Percentiles rank a stretch among this genome's conserved stretches.
Conservation (phyloP, 192 early-diverging fungal genomes). For the Glomus cerebriforme region DNA sequence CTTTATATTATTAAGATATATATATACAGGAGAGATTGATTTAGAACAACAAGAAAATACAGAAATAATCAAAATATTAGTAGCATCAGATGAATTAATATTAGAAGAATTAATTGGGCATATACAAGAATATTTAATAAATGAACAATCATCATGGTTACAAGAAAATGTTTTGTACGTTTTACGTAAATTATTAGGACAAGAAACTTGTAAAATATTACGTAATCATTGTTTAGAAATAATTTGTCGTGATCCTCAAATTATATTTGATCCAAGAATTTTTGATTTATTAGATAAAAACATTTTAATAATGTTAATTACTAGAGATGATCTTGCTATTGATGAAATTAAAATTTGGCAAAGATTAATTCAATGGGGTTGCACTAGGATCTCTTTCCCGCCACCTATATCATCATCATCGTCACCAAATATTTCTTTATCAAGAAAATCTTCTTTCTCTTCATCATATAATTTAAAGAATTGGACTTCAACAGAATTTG, state of each 20-base stretch:
- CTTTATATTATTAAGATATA: constrained; percentile 12
- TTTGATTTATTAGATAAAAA: background rate
- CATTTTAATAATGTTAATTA: background rate
- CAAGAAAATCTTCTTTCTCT: background rate
- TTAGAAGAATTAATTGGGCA: constrained; percentile 1
- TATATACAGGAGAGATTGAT: constrained; percentile 21
- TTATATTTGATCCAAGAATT: constrained; percentile 13
- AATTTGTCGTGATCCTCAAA: constrained; percentile 6
- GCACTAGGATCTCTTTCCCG: background rate
- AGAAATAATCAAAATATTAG: constrained; percentile 13
- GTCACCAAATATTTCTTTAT: no score
- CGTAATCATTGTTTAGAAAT: background rate
- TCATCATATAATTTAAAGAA: background rate
- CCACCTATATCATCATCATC: no score
- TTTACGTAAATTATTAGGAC: background rate
- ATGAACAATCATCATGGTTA: constrained; percentile 1
- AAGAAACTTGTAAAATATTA: background rate
- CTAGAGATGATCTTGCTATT: constrained; percentile 12
- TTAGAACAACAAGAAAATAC: background rate
- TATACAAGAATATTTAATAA: constrained; percentile 11
- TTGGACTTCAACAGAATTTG: background rate
- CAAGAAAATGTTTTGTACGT: background rate
- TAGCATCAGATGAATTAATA: constrained; percentile 26
- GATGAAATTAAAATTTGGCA: constrained; percentile 26
- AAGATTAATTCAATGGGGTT: constrained; percentile 18